A percentile compares a stretch with the other conserved stretches of the same genome.
Conservation (phyloP, 208 protist species). For the Herpetomonas tarakana region DNA sequence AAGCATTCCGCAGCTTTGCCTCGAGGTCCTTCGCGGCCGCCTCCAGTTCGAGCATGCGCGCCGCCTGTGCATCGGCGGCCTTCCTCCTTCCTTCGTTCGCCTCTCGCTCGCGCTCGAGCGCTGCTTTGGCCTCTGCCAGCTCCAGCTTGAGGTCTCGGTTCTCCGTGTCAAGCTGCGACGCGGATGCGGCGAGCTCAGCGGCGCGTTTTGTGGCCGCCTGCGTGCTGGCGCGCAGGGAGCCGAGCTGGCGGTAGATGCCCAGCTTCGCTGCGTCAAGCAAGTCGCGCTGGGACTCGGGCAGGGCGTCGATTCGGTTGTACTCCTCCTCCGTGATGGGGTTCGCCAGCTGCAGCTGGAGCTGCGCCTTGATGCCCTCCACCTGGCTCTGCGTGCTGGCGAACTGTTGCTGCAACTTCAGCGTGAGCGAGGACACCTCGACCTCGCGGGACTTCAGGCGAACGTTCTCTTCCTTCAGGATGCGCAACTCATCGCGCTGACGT, state of each 20-base stretch:
- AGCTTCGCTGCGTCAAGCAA: conserved; percentile 81
- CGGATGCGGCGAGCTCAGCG: conserved; percentile 46
- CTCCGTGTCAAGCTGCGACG: conserved; percentile 42
- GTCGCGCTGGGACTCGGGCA: conserved; percentile 69
- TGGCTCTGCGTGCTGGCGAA: conserved; percentile 81
- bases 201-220: conserved; percentile 53
- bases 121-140: conserved; percentile 44
- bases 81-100: conserved; percentile 22
- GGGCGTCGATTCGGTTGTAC: conserved; percentile 61
- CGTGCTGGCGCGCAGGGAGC: conserved; percentile 44
- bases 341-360: conserved; percentile 63
- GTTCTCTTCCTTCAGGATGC: conserved; percentile 69
- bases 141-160: conserved; percentile 51
- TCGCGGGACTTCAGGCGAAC: conserved; percentile 59
- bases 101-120: conserved; percentile 32
- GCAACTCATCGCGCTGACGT: conserved; percentile 61
- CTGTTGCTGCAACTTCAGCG: conserved; percentile 72
- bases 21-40: conserved; percentile 53
- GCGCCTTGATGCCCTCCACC: conserved; percentile 74
- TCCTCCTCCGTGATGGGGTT: conserved; percentile 76
- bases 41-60: conserved; percentile 65
- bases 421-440: conserved; percentile 74
- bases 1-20: conserved; percentile 35
- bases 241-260: conserved; percentile 77
- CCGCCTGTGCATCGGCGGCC: conserved; percentile 34